These are phyloP conservation scores for Trichoderma atroviride DNA, from an alignment of 2,329 filamentous ascomycete species.

Conservation along the genomic window DNA sequence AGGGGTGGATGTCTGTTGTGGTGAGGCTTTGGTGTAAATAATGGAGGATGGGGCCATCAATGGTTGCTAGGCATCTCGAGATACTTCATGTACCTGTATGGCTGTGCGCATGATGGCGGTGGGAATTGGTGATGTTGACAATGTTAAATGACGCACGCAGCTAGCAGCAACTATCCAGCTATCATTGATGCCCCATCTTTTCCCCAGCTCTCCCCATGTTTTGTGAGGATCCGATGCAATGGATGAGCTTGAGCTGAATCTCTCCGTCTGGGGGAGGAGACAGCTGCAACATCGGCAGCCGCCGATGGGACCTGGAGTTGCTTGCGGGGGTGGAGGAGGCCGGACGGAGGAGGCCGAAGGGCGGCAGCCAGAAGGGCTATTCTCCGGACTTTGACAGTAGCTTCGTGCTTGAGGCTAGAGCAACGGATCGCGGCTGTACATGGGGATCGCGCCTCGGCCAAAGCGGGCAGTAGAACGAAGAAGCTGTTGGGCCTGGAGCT, in stretches of 20 bases:
- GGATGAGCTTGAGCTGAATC: neutral
- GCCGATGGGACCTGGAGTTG: conserved; percentile 23
- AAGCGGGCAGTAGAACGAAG: neutral
- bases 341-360: conserved; percentile 24
- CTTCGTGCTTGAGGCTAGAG: neutral
- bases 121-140: neutral
- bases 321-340: conserved; percentile 24
- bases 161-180: neutral
- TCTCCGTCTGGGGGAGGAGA: neutral
- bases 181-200: conserved; percentile 11
- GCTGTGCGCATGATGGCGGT: neutral
- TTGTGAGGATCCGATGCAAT: conserved; percentile 14
- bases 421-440: neutral
- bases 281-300: conserved; percentile 19
- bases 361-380: neutral
- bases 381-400: neutral
- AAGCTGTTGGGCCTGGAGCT: neutral
- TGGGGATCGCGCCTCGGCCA: neutral
- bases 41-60: neutral
- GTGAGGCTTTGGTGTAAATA: neutral
- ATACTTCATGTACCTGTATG: neutral
- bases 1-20: neutral
- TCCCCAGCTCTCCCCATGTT: conserved; percentile 21
- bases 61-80: neutral
- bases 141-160: neutral